These are phyloP conservation scores for Mortierella sp. DNA, from an alignment of 371 early-diverging fungal species.

Conservation along the genomic window DNA sequence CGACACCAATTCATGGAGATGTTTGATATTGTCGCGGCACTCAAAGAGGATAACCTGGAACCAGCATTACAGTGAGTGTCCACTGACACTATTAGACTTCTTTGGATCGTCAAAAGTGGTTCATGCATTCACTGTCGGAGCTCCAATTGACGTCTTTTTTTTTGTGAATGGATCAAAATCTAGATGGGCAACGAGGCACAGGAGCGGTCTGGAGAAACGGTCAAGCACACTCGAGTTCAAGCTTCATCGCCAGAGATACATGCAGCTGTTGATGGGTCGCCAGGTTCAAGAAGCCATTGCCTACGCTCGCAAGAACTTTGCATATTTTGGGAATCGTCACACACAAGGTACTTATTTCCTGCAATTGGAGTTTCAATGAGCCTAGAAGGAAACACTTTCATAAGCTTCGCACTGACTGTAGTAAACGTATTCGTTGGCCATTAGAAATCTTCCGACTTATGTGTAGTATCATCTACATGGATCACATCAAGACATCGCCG, in stretches of 20 bases:
- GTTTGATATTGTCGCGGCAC: constrained; percentile 65
- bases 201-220: constrained; percentile 67
- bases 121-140: not conserved
- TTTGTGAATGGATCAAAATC: not conserved
- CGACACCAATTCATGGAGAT: constrained; percentile 72
- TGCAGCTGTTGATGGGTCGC: constrained; percentile 72
- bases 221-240: constrained; percentile 88
- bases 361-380: not conserved
- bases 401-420: constrained; percentile 20
- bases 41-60: constrained; percentile 62
- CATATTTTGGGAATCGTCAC: constrained; percentile 73
- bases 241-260: constrained; percentile 82
- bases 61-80: constrained; percentile 67
- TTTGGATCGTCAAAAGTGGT: not conserved
- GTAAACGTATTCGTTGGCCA: constrained; percentile 34
- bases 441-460: constrained; percentile 84
- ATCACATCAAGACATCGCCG: constrained; percentile 67
- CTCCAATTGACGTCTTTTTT: not conserved
- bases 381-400: not conserved
- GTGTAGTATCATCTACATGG: constrained; percentile 69
- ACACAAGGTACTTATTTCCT: constrained; percentile 65
- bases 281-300: constrained; percentile 72
- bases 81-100: constrained; percentile 25
- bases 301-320: constrained; percentile 83
- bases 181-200: constrained; percentile 82